A percentile compares a stretch with the other conserved stretches of the same genome.
phyloP scores from a whole-genome alignment of 805 yeast genomes.

The Candida sphagnicola region DNA sequence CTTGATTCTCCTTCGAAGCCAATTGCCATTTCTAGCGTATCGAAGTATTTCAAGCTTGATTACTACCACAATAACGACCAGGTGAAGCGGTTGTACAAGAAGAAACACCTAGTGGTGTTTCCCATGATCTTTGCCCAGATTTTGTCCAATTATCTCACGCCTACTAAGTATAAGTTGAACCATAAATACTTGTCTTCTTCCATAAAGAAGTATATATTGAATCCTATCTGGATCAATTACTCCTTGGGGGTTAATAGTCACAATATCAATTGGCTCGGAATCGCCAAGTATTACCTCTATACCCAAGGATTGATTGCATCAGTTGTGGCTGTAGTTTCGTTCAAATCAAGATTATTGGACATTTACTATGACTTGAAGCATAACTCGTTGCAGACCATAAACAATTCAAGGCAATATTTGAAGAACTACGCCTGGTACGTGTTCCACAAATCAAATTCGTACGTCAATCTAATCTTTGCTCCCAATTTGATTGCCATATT shows the following conservation, averaged over 20 bases:
- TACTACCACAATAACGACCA: constrained; percentile 15
- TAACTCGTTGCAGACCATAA: constrained; percentile 2
- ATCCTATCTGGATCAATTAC: constrained; percentile 41
- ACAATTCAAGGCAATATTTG: constrained; percentile 2
- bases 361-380: constrained; percentile 20
- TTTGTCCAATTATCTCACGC: constrained; percentile 38
- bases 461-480: constrained; percentile 30
- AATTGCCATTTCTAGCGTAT: not conserved
- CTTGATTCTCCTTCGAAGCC: constrained; percentile 30
- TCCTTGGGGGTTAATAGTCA: constrained; percentile 22
- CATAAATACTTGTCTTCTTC: constrained; percentile 31
- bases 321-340: constrained; percentile 14
- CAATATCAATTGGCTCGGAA: constrained; percentile 25
- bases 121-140: constrained; percentile 37
- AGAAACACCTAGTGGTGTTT: constrained; percentile 30
- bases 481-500: constrained; percentile 36
- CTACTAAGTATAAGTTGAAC: constrained; percentile 31
- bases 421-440: constrained; percentile 16
- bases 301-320: constrained; percentile 21
- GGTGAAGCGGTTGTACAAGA: constrained; percentile 19
- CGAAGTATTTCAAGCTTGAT: constrained; percentile 19
- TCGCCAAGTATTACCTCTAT: constrained; percentile 19
- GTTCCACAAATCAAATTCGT: constrained; percentile 23
- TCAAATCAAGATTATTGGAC: constrained; percentile 19
- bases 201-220: constrained; percentile 27